phyloP scores from a whole-genome alignment of 78 protist genomes.

The Bodo saltans region DNA sequence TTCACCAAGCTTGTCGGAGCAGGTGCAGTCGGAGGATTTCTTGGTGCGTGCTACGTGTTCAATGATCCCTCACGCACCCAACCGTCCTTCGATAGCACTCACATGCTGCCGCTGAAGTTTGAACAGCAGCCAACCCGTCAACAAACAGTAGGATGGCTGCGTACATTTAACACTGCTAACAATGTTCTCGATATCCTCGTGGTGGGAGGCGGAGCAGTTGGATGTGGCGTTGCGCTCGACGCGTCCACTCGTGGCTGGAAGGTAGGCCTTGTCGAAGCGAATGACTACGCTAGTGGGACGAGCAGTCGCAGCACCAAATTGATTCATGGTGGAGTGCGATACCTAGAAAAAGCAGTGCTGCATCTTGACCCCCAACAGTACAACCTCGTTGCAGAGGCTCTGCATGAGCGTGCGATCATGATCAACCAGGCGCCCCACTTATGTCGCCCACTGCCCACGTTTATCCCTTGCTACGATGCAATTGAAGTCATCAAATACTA shows the following conservation, averaged over 20 bases:
- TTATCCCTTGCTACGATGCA: conserved; percentile 11
- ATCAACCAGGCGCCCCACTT: conserved; percentile 79
- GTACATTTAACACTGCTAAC: neutral
- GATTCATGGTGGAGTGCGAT: conserved; percentile 89
- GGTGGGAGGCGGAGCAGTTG: conserved; percentile 91
- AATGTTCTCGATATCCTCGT: conserved; percentile 63
- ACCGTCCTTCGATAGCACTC: too few relatives aligned
- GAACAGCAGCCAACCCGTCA: too few relatives aligned
- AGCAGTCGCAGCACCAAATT: conserved; percentile 80
- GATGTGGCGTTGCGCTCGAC: conserved; percentile 82
- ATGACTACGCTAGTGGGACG: conserved; percentile 85
- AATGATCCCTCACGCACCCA: too few relatives aligned
- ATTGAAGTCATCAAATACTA: conserved; percentile 60
- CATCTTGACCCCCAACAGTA: conserved; percentile 41
- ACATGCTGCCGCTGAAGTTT: too few relatives aligned
- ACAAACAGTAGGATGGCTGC: too few relatives aligned
- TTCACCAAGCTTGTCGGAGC: too few relatives aligned
- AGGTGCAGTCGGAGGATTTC: too few relatives aligned
- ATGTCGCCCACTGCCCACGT: conserved; percentile 69
- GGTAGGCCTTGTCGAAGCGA: conserved; percentile 35
- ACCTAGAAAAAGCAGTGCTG: conserved; percentile 67
- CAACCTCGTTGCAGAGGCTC: conserved; percentile 63
- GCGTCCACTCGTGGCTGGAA: conserved; percentile 57
- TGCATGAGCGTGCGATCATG: conserved; percentile 62
- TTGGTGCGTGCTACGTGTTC: too few relatives aligned